A percentile compares a stretch with the other conserved stretches of the same genome.
phyloP scores from a whole-genome alignment of 2,329 filamentous ascomycete species.

The Sclerotinia sclerotiorum region DNA sequence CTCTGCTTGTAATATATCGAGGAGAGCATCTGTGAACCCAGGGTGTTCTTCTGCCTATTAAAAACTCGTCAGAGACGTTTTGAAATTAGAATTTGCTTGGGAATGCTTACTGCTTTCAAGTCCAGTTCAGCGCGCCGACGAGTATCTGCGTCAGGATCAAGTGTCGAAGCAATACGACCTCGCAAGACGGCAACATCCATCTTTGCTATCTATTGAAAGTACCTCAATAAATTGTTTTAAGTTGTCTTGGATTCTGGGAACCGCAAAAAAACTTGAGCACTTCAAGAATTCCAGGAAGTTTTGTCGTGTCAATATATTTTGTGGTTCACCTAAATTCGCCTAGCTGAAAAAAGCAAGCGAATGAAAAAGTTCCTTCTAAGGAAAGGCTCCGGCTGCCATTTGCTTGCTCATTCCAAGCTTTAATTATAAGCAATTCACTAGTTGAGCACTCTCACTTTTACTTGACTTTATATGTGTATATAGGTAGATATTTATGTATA shows the following conservation, averaged over 20 bases:
- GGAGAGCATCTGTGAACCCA: conserved; percentile 85
- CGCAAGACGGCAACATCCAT: conserved; percentile 77
- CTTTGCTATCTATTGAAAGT: conserved; percentile 26
- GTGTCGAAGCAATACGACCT: conserved; percentile 73
- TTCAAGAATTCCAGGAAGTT: conserved; percentile 22
- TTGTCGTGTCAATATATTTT: conserved; percentile 25
- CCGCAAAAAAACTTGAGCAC: conserved; percentile 21
- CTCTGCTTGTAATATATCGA: conserved; percentile 88
- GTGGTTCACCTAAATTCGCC: conserved; percentile 21
- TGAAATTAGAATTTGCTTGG: conserved; percentile 25
- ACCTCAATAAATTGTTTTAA: conserved; percentile 17
- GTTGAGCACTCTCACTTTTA: neutral
- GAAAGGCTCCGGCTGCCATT: neutral
- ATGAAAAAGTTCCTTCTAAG: conserved; percentile 14
- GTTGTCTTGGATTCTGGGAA: conserved; percentile 13
- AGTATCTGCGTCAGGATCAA: conserved; percentile 71
- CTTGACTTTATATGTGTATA: neutral
- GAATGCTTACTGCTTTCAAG: conserved; percentile 68
- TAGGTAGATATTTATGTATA: no score
- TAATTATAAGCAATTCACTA: neutral
- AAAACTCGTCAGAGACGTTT: conserved; percentile 28
- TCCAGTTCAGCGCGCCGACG: conserved; percentile 76
- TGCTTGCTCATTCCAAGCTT: neutral
- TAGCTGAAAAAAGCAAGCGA: conserved; percentile 25
- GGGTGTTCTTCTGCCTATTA: conserved; percentile 81